Evolutionary conservation across 192 early-diverging fungal species (phyloP).

Genomic region (Umbelopsis ramanniana): DNA sequence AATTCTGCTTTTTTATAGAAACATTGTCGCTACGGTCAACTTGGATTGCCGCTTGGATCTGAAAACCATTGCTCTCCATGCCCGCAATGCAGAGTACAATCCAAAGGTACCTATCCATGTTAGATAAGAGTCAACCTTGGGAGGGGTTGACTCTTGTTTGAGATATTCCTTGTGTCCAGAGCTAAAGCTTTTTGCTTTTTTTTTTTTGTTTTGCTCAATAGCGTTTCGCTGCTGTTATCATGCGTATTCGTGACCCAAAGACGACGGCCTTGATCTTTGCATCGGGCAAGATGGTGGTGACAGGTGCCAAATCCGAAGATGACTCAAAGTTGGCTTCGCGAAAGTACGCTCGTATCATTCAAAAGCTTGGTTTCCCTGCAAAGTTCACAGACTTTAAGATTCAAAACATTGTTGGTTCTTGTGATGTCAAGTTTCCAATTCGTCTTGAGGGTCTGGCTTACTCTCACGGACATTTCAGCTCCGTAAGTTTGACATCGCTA

Average conservation of each 20-base stretch:
- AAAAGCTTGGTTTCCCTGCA: constrained; percentile 96
- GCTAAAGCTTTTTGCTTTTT: constrained; percentile 18
- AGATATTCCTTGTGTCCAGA: background rate
- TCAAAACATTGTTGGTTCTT: constrained; percentile 99
- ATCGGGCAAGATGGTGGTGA: constrained; percentile 99
- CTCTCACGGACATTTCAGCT: constrained; percentile 90
- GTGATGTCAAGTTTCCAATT: constrained; percentile 99
- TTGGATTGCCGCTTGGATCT: constrained; percentile 96
- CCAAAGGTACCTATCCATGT: constrained; percentile 81
- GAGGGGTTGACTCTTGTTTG: too few relatives aligned
- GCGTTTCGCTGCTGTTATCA: constrained; percentile 99
- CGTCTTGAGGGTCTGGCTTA: constrained; percentile 96
- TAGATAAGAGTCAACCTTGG: background rate
- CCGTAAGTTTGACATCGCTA: constrained; percentile 56
- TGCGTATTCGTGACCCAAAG: constrained; percentile 99
- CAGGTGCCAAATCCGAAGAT: constrained; percentile 98
- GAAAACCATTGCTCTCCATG: constrained; percentile 98
- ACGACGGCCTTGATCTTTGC: constrained; percentile 99
- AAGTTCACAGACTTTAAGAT: constrained; percentile 99
- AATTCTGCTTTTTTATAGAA: constrained; percentile 53
- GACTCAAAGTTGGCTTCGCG: constrained; percentile 94
- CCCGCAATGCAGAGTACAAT: constrained; percentile 99
- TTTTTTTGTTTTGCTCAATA: constrained; percentile 42
- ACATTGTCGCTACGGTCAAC: constrained; percentile 99
- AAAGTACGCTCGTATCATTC: constrained; percentile 99